Conservation (phyloP, 148 eudicot species). For the Fagopyrum esculentum region DNA sequence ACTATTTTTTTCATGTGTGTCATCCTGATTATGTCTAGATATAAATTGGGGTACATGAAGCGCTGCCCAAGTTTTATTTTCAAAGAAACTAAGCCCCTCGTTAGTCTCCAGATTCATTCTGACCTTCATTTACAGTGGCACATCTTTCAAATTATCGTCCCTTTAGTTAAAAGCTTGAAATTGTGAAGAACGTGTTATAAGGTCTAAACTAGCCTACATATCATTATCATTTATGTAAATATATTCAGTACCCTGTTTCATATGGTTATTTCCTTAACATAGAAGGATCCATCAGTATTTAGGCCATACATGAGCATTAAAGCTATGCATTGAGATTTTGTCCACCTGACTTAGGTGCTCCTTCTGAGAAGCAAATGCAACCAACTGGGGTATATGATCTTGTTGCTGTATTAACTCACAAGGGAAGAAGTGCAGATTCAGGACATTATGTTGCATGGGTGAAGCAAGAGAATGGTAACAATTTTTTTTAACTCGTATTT, state of each 20-base stretch:
- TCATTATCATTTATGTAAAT: background rate
- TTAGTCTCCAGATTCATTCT: too few relatives aligned
- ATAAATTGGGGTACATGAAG: too few relatives aligned
- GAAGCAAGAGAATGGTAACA: slow-evolving; percentile 85
- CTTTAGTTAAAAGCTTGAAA: too few relatives aligned
- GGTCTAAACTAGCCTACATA: background rate
- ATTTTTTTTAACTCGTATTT: background rate
- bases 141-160: too few relatives aligned
- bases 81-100: too few relatives aligned
- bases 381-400: slow-evolving; percentile 78
- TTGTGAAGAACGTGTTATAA: background rate
- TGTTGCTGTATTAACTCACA: slow-evolving; percentile 84
- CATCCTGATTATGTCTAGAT: too few relatives aligned
- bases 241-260: background rate
- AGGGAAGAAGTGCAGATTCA: slow-evolving; percentile 96
- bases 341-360: slow-evolving; percentile 27
- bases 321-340: background rate
- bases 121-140: too few relatives aligned
- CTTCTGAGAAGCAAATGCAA: slow-evolving; percentile 41
- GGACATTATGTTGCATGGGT: slow-evolving; percentile 99
- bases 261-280: background rate
- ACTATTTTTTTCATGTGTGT: too few relatives aligned
- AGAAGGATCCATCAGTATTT: background rate
- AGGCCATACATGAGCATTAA: background rate
- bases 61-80: too few relatives aligned